Conservation (phyloP, 495 filamentous ascomycete genomes). For the Elaphomyces granulatus region DNA sequence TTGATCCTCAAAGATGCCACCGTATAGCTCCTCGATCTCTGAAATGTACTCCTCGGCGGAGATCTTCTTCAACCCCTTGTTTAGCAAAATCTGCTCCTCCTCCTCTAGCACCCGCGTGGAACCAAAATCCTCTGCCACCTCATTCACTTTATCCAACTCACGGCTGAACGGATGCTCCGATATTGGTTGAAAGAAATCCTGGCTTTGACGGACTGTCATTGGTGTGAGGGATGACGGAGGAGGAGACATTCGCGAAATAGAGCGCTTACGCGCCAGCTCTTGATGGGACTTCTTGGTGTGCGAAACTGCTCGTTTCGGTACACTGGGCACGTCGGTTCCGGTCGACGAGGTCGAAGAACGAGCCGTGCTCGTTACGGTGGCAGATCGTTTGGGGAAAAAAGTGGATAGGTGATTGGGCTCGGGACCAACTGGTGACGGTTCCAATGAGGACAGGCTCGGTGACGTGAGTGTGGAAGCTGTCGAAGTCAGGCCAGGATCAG, state of each 20-base stretch:
- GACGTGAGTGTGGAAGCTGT: conserved; percentile 48
- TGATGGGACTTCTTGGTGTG: conserved; percentile 74
- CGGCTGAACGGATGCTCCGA: conserved; percentile 37
- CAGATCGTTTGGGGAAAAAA: conserved; percentile 53
- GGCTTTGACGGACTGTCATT: conserved; percentile 22
- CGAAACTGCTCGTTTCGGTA: conserved; percentile 63
- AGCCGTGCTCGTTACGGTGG: conserved; percentile 26
- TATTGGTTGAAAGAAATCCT: conserved; percentile 29
- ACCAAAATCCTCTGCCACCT: conserved; percentile 76
- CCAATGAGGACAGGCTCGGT: conserved; percentile 56
- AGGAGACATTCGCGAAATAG: conserved; percentile 35
- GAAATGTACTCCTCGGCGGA: conserved; percentile 66
- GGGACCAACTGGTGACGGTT: conserved; percentile 39
- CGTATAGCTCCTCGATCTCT: conserved; percentile 62
- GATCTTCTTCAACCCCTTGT: conserved; percentile 58
- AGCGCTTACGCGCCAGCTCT: conserved; percentile 52
- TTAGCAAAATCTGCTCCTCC: conserved; percentile 51
- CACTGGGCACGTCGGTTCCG: conserved; percentile 39
- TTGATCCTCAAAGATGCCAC: conserved; percentile 34
- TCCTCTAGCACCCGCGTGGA: conserved; percentile 47
- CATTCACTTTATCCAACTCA: conserved; percentile 38
- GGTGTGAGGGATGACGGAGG: conserved; percentile 22
- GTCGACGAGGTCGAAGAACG: conserved; percentile 32
- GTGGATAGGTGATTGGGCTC: conserved; percentile 61
- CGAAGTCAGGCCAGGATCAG: conserved; percentile 44